Evolutionary conservation across 2,329 filamentous ascomycete species (phyloP), one percentile per base, ranked within the genome.

Genomic region (Xylaria digitata): DNA sequence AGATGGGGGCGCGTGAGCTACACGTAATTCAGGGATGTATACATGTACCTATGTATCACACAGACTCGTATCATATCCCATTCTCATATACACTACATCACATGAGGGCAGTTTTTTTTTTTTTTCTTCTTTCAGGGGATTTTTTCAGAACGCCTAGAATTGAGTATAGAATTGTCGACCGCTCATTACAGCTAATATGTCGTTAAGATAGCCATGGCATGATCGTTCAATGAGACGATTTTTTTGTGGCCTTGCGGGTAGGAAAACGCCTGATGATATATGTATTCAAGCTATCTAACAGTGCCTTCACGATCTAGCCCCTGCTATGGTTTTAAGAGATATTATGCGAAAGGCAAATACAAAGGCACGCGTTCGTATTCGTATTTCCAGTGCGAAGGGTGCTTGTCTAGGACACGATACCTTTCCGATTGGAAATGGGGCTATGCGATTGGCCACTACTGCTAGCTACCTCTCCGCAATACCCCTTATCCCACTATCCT

Each of bases 311-410:
- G 26, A 26, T 26, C 3, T 5, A 26, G 2, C 13, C 15, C 4
- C 13, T 26, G 6, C 37, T 26, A 54, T 42, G 15, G 13, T 2
- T 2, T 42, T 26, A 43, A 46, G 26, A 11, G 40, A 43, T 42
- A 42, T 19, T 19, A 65, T 54, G 55, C 62, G 37, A 7, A 23
- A 48, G 21, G n/a, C 32, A 17, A 58, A 50, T 34, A 68, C 37
- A 53, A 43, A 53, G 37, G n/a, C n/a, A 67, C 57, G 63, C 65
- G 57, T 63, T 58, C 65, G 67, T 70, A 70, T 70, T 70, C 68
- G 68, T 70, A 69, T 70, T 55, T 40, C 32, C 46, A n/a, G 13
- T 23, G 37, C 37, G 34, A 50, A 46, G 61, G 61, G 13, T 26
- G 13, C 45, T 49, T 46, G 61, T 19, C 37, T 17, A 34, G 23